Conservation (phyloP, 1,284 basidiomycete species). For the Lentinula novae-zelandiae region DNA sequence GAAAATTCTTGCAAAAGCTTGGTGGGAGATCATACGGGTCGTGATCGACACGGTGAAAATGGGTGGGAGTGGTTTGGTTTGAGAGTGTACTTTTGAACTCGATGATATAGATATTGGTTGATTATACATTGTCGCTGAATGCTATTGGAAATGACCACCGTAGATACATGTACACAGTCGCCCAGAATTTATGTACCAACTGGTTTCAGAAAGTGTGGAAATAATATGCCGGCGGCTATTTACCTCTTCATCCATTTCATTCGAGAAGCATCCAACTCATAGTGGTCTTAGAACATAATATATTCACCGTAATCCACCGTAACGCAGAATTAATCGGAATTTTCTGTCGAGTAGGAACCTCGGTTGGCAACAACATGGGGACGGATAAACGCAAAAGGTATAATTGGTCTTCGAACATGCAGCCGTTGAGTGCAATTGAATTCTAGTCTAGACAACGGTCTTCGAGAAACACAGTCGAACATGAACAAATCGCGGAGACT, state of each 20-base stretch:
- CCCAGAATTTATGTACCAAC: too few species aligned
- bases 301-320: background rate
- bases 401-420: background rate
- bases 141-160: too few species aligned
- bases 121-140: too few species aligned
- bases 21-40: slow-evolving; percentile 52
- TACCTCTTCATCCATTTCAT: background rate
- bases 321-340: background rate
- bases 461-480: background rate
- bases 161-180: too few species aligned
- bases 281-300: background rate
- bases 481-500: background rate
- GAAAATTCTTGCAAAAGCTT: slow-evolving; percentile 36
- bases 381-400: slow-evolving; percentile 9
- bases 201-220: background rate
- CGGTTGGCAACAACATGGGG: background rate
- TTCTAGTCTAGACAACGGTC: slow-evolving; percentile 8
- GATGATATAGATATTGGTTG: background rate
- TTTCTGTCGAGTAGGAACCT: background rate
- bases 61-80: slow-evolving; percentile 74
- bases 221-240: background rate
- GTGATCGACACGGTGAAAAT: slow-evolving; percentile 68
- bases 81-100: background rate
- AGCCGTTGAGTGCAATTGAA: background rate
- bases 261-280: background rate